A percentile compares a stretch with the other conserved stretches of the same genome.
phyloP scores from a whole-genome alignment of 2,329 filamentous ascomycete genomes.

The Penicillium sp. region DNA sequence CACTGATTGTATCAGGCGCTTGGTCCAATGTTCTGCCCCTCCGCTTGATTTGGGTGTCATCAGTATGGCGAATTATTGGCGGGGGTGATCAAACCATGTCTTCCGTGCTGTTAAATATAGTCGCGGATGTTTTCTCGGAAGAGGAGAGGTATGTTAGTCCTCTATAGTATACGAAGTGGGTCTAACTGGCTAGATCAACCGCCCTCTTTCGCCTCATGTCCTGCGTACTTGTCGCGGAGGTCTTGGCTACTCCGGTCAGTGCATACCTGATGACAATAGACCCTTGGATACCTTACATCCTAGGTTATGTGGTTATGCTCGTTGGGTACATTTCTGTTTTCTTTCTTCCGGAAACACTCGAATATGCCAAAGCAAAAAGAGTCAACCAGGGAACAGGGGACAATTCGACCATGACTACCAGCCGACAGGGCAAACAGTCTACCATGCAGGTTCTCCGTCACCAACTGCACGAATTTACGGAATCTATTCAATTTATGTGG shows the following conservation, averaged over 20 bases:
- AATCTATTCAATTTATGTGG: conserved; percentile 27
- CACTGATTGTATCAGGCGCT: conserved; percentile 7
- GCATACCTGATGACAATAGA: conserved; percentile 27
- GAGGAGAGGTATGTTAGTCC: conserved; percentile 26
- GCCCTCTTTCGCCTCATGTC: conserved; percentile 25
- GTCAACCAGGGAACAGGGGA: not conserved
- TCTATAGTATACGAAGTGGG: not conserved
- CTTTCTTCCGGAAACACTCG: conserved; percentile 26
- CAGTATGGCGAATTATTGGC: conserved; percentile 24
- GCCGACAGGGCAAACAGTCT: conserved; percentile 5
- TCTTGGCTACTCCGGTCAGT: conserved; percentile 28
- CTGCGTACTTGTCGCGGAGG: conserved; percentile 22
- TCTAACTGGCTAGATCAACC: conserved; percentile 19
- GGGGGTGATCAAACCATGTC: conserved; percentile 25
- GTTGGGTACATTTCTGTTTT: conserved; percentile 7
- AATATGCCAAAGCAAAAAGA: conserved; percentile 13
- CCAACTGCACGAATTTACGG: conserved; percentile 19
- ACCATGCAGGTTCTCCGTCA: conserved; percentile 8
- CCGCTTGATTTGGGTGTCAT: conserved; percentile 28
- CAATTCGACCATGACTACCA: not conserved
- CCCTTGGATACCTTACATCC: conserved; percentile 23
- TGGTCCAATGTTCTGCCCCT: conserved; percentile 25
- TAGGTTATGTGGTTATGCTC: conserved; percentile 14
- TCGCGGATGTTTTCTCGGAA: conserved; percentile 29
- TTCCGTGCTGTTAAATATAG: conserved; percentile 23